Conservation (phyloP, 129 eudicot species). For the Saposhnikovia divaricata region DNA sequence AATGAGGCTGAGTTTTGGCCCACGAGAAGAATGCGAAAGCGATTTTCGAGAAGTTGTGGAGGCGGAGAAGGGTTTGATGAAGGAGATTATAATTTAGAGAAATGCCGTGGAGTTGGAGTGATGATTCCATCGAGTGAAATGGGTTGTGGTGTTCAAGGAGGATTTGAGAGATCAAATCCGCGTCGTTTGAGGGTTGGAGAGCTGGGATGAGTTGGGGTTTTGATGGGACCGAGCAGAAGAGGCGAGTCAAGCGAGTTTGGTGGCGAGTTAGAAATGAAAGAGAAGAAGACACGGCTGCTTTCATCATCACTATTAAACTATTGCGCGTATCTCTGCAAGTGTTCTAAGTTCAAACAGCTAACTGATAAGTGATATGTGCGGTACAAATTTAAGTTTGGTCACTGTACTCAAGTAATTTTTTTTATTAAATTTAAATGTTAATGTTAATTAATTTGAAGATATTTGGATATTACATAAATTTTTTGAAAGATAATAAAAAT, state of each 20-base stretch:
- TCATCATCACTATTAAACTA: not conserved
- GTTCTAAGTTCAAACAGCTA: no score
- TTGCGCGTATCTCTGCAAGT: no score
- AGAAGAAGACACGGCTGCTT: not conserved
- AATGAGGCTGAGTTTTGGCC: conserved; percentile 28
- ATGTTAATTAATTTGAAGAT: no score
- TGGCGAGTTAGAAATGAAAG: not conserved
- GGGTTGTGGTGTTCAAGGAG: conserved; percentile 88
- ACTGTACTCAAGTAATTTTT: no score
- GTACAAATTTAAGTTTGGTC: no score
- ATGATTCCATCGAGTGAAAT: conserved; percentile 75
- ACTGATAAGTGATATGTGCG: no score
- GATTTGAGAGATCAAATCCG: conserved; percentile 57
- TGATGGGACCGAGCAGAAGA: conserved; percentile 1
- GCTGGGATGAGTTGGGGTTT: conserved; percentile 46
- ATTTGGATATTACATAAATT: no score
- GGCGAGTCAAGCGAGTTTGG: not conserved
- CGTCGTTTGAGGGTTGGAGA: conserved; percentile 45
- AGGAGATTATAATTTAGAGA: conserved; percentile 39
- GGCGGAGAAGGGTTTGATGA: conserved; percentile 82
- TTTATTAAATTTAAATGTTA: no score
- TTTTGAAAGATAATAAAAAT: no score
- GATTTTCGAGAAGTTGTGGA: conserved; percentile 55
- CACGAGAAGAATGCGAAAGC: conserved; percentile 75
- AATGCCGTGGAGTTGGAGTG: conserved; percentile 63